Base-by-base conservation (phyloP, 805 yeast genomes). In the Kregervanrija fluxuum region DNA sequence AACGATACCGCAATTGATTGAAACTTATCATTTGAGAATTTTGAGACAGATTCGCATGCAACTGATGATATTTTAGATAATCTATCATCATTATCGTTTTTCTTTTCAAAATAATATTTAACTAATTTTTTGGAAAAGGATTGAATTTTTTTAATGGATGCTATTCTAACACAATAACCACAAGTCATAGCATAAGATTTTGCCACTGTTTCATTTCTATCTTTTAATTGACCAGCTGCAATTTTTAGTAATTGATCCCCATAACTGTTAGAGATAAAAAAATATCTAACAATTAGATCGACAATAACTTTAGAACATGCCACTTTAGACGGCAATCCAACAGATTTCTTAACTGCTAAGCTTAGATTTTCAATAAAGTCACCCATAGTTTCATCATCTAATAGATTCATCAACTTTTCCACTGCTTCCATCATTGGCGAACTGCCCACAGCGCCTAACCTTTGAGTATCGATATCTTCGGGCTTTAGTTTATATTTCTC, bases 371-470 rank as follows among this genome's bases (percentile, higher is more conserved):
- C 68, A 3, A 85, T 67, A 32, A 79, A 63, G 11, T 68, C 70
- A 1, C 68, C 71, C 66, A 79, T 67, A 17, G 69, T 62, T 17
- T 64, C 69, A 8, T 71, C 77, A 57, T 79, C 83, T 5, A 82
- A 53, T 28, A 77, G 56, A 38, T 77, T 82, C 47, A 90, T 63
- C 48, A 90, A 60, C 40, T 70, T 76, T 50, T 88, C 96, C 41
- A 90, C 71, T 0, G 95, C 83, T 44, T 81, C 89, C 90, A 88
- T 85, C 67, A 90, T 74, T 0, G 98, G 97, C 0, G 97, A 90
- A 28, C 73, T 69, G 0, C 91, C 80, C 31, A 93, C 73, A 37
- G 84, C 76, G 46, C 79, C 82, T 43, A 82, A 65, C 55, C 98
- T 73, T 42, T 80, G 79, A 0, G 86, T 79, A 61, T 93, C 97